Evolutionary conservation across 108 stramenopile species (phyloP).

Genomic region (Hondaea fermentalgiana): DNA sequence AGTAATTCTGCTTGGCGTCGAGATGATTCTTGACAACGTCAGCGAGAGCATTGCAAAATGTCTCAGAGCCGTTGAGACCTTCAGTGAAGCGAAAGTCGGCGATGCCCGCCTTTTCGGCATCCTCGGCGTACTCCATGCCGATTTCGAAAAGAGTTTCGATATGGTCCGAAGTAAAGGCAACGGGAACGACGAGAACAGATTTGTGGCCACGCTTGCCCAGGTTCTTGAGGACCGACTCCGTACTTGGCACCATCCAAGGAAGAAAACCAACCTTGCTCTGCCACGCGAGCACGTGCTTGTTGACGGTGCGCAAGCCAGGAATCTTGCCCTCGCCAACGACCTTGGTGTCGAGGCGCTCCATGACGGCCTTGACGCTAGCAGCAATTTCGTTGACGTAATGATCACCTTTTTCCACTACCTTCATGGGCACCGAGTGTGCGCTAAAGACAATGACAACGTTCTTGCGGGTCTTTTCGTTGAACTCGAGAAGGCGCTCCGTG

Average conservation of each 20-base stretch:
- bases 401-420: slow-evolving; percentile 21
- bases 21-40: slow-evolving; percentile 77
- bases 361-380: slow-evolving; percentile 13
- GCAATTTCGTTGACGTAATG: slow-evolving; percentile 14
- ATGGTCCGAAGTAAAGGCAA: slow-evolving; percentile 96
- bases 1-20: slow-evolving; percentile 27
- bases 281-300: slow-evolving; percentile 38
- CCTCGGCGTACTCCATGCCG: slow-evolving; percentile 95
- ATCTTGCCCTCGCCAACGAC: background rate
- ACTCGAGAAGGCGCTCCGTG: background rate
- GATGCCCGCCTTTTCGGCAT: slow-evolving; percentile 85
- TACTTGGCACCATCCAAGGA: slow-evolving; percentile 96
- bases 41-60: slow-evolving; percentile 89
- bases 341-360: background rate
- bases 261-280: slow-evolving; percentile 95
- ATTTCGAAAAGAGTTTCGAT: slow-evolving; percentile 99
- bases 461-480: background rate
- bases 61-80: slow-evolving; percentile 80
- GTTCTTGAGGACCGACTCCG: slow-evolving; percentile 80
- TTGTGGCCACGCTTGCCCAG: slow-evolving; percentile 77
- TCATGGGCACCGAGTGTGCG: slow-evolving; percentile 27
- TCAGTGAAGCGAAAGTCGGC: slow-evolving; percentile 80
- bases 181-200: slow-evolving; percentile 90
- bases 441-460: slow-evolving; percentile 23
- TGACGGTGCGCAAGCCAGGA: background rate